Base-by-base conservation (phyloP, 164 flowering plant genomes). In the Vitis labrusca region DNA sequence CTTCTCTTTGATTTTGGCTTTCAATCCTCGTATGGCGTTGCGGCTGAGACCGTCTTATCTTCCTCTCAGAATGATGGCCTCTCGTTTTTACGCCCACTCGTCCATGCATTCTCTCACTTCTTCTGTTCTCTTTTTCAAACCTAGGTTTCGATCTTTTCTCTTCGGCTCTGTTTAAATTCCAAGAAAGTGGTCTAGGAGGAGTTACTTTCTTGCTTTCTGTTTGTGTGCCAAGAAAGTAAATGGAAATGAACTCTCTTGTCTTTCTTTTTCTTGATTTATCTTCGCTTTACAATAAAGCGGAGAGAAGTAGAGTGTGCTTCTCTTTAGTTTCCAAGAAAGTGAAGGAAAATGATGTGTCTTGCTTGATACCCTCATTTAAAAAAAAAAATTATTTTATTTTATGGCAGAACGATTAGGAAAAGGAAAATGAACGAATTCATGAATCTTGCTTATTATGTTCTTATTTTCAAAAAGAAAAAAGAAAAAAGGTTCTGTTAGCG, bases 11-110 rank as follows among this genome's bases (percentile, higher is more conserved):
- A 3, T 37, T 37, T 37, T 6, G 5, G 44, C 0, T 23, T 37
- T 37, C 44, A 37, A 6, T 37, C 5, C 7, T 37, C 44, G 8
- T 37, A 88, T 88, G 89, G 84, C 83, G 69, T 80, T 81, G 55
- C 73, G 78, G 63, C 77, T 77, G 64, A 78, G 70, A 53, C 81
- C 83, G 48, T 64, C 68, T 37, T 67, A 59, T 65, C 74, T 75
- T 60, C 63, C 71, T 13, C 53, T 78, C 14, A 85, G 86, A n/a
- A 50, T 76, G 60, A 80, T 89, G 77, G 85, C 87, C 32, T 74
- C 83, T 37, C 87, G 86, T 9, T 67, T 79, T 65, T 59, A 79
- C 74, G n/a, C 74, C 53, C 58, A 66, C 59, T 77, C 83, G 5
- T 37, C 82, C 63, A 52, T 72, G 6, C 78, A 49, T 37, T 11